A percentile compares a stretch with the other conserved stretches of the same genome.
Evolutionary conservation across 2,329 filamentous ascomycete species (phyloP).

Genomic region (Rugonectria rugulosa): DNA sequence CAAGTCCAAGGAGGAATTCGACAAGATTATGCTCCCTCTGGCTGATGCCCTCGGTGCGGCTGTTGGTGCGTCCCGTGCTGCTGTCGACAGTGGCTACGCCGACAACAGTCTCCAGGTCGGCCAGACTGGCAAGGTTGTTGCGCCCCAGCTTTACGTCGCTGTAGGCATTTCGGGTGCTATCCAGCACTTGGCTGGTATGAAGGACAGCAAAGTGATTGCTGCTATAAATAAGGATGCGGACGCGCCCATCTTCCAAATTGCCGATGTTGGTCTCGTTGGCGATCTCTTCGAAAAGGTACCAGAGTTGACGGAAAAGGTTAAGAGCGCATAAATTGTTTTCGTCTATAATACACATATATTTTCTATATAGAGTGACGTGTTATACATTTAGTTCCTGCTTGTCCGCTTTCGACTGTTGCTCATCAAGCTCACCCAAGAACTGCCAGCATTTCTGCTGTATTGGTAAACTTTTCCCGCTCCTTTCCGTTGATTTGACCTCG

Average conservation of each 20-base stretch:
- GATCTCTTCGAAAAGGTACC: constrained; percentile 96
- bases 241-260: constrained; percentile 97
- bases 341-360: constrained; percentile 27
- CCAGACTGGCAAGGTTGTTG: constrained; percentile 98
- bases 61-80: constrained; percentile 91
- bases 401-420: no score
- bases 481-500: constrained; percentile 75
- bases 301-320: constrained; percentile 94
- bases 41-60: constrained; percentile 95
- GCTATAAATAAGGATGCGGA: constrained; percentile 98
- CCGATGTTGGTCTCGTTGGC: constrained; percentile 93
- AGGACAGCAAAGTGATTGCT: constrained; percentile 99
- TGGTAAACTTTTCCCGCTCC: constrained; percentile 75
- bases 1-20: constrained; percentile 98
- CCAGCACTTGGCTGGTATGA: constrained; percentile 98
- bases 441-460: constrained; percentile 63
- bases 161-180: constrained; percentile 97
- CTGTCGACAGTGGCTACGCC: constrained; percentile 95
- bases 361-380: constrained; percentile 30
- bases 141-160: constrained; percentile 92
- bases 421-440: constrained; percentile 49
- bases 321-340: constrained; percentile 57
- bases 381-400: constrained; percentile 38
- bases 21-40: constrained; percentile 88
- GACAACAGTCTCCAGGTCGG: constrained; percentile 99